phyloP scores from a whole-genome alignment of 2,329 filamentous ascomycete species.

The Elsinoe ampelina region DNA sequence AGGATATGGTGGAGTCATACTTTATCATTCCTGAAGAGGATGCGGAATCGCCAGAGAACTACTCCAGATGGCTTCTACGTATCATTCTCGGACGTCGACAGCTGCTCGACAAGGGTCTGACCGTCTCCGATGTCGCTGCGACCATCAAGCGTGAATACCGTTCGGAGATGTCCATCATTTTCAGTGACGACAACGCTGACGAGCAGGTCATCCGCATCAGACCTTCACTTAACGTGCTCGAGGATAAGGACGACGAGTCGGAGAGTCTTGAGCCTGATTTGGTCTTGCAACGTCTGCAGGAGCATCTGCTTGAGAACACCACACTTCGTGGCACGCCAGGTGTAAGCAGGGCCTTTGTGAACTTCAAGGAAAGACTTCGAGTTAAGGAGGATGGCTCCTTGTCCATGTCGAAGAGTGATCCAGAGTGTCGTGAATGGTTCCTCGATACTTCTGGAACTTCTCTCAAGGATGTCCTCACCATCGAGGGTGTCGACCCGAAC shows the following conservation, averaged over 20 bases:
- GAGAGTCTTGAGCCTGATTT: constrained; percentile 77
- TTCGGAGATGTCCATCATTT: constrained; percentile 80
- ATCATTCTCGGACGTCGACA: constrained; percentile 89
- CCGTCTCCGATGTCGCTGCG: constrained; percentile 79
- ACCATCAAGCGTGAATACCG: constrained; percentile 85
- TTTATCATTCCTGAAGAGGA: constrained; percentile 88
- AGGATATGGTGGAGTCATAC: constrained; percentile 93
- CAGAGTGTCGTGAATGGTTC: constrained; percentile 82
- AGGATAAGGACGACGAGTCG: constrained; percentile 57
- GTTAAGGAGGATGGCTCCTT: constrained; percentile 61
- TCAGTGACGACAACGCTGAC: constrained; percentile 96
- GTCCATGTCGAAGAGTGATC: constrained; percentile 62
- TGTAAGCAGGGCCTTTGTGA: constrained; percentile 87
- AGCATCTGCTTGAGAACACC: constrained; percentile 81
- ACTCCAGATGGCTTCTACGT: constrained; percentile 92
- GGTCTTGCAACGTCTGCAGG: constrained; percentile 84
- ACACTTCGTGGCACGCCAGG: constrained; percentile 84
- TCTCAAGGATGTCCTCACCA: constrained; percentile 70
- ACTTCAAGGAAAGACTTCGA: constrained; percentile 64
- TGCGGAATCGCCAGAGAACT: constrained; percentile 49
- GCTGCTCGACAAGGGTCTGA: constrained; percentile 87
- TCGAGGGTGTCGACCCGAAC: constrained; percentile 77
- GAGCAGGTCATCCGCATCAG: constrained; percentile 90
- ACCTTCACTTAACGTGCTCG: constrained; percentile 38
- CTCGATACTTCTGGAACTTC: constrained; percentile 89